Evolutionary conservation across 768 basidiomycete genomes (phyloP).

Genomic region (Porphyrellus cyaneotinctus): DNA sequence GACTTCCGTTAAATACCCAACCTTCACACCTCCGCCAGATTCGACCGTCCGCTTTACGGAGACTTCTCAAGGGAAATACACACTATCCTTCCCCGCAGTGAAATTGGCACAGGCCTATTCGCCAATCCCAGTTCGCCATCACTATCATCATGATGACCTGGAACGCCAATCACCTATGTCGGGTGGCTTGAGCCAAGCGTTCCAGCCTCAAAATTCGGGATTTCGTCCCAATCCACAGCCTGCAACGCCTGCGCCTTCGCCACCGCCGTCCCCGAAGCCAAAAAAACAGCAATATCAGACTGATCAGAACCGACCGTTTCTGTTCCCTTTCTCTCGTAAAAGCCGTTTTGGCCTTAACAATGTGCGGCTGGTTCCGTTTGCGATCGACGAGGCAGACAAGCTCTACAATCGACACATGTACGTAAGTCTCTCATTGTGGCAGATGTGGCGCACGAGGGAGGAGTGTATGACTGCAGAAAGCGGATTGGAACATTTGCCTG

Average conservation of each 20-base stretch:
- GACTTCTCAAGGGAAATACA: slow-evolving; percentile 26
- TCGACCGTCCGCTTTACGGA: slow-evolving; percentile 33
- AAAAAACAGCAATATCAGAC: slow-evolving; percentile 99
- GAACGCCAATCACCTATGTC: slow-evolving; percentile 47
- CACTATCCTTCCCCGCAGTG: slow-evolving; percentile 40
- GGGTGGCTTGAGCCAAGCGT: slow-evolving; percentile 33
- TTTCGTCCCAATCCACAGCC: slow-evolving; percentile 54
- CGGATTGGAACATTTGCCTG: slow-evolving; percentile 78
- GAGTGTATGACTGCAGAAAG: slow-evolving; percentile 94
- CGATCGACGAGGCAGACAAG: slow-evolving; percentile 92
- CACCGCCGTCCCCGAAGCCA: slow-evolving; percentile 77
- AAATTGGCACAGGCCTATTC: slow-evolving; percentile 88
- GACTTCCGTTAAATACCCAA: slow-evolving; percentile 93
- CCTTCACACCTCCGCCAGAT: slow-evolving; percentile 66
- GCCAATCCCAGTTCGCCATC: slow-evolving; percentile 90
- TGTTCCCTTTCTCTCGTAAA: slow-evolving; percentile 88
- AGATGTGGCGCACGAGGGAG: slow-evolving; percentile 94
- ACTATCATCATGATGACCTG: slow-evolving; percentile 83
- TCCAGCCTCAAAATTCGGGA: slow-evolving; percentile 28
- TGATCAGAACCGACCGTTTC: slow-evolving; percentile 88
- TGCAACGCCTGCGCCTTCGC: slow-evolving; percentile 87
- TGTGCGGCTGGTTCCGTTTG: slow-evolving; percentile 80
- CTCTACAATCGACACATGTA: slow-evolving; percentile 90
- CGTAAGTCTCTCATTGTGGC: slow-evolving; percentile 79
- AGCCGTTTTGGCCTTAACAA: slow-evolving; percentile 47